These are phyloP conservation scores for Ormosia emarginata DNA, from an alignment of 306 rosid genomes.

Conservation along the genomic window DNA sequence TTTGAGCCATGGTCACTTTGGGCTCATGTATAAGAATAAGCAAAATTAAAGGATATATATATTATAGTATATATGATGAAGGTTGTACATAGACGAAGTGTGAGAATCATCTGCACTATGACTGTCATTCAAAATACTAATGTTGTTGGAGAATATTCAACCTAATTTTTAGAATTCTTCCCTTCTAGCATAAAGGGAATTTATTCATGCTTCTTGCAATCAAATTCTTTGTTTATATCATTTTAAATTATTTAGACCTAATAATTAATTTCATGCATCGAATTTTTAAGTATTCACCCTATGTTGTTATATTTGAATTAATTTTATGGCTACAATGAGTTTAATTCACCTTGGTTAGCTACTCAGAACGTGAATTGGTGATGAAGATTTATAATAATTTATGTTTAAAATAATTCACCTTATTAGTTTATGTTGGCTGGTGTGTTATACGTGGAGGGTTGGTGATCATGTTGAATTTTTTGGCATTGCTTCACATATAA, in stretches of 20 bases:
- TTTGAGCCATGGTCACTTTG: no score
- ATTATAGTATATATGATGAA: not conserved
- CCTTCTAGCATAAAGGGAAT: not conserved
- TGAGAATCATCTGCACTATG: not conserved
- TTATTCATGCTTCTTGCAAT: no score
- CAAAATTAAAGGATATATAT: not conserved
- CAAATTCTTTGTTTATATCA: not conserved
- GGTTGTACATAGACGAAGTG: not conserved
- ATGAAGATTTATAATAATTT: not conserved
- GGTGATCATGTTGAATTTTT: conserved; percentile 53
- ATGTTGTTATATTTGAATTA: not conserved
- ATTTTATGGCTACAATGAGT: not conserved
- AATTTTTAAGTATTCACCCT: no score
- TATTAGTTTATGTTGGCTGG: not conserved
- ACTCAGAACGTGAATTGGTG: not conserved
- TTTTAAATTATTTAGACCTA: not conserved
- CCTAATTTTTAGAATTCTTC: not conserved
- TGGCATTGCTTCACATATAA: conserved; percentile 40
- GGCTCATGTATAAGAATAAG: no score
- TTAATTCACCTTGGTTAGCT: not conserved
- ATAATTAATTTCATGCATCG: not conserved
- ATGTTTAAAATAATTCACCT: no score
- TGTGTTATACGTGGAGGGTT: conserved; percentile 42
- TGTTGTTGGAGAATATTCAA: not conserved
- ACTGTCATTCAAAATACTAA: not conserved